Conservation (phyloP, 1,284 basidiomycete genomes). For the Spongispora temasekensis region DNA sequence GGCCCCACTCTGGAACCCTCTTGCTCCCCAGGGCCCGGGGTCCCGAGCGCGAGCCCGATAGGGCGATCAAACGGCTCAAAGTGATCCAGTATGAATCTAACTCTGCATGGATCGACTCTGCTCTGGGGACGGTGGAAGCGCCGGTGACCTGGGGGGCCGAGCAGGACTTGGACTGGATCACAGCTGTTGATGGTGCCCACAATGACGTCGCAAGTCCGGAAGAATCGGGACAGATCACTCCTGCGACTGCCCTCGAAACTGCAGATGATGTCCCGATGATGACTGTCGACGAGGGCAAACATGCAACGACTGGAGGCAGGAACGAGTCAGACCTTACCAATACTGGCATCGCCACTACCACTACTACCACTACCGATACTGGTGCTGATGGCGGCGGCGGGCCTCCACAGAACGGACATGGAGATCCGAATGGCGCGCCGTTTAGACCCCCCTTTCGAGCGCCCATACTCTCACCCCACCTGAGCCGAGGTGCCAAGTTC, state of each 20-base stretch:
- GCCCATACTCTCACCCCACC: slow-evolving; percentile 13
- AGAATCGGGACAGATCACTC: not conserved
- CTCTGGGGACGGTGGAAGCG: slow-evolving; percentile 26
- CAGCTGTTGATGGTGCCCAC: not conserved
- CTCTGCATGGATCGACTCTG: slow-evolving; percentile 17
- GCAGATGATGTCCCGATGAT: slow-evolving; percentile 2
- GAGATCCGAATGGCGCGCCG: too few relatives aligned
- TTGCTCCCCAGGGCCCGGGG: not conserved
- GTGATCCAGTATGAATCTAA: slow-evolving; percentile 24
- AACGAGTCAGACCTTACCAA: too few relatives aligned
- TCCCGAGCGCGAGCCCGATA: slow-evolving; percentile 10
- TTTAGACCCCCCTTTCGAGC: too few relatives aligned
- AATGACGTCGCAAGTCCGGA: not conserved
- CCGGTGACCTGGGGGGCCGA: slow-evolving; percentile 20
- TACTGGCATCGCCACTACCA: not conserved
- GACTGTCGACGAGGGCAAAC: not conserved
- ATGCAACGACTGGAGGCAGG: too few relatives aligned
- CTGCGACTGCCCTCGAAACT: not conserved
- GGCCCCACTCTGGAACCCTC: not conserved
- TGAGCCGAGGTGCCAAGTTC: slow-evolving; percentile 23
- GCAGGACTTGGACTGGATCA: slow-evolving; percentile 3
- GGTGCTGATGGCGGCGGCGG: too few relatives aligned
- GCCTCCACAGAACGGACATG: too few relatives aligned
- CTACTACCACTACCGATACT: not conserved
- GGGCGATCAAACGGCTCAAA: slow-evolving; percentile 21